Evolutionary conservation across 148 eudicot species (phyloP).

Genomic region (Fagopyrum esculentum): DNA sequence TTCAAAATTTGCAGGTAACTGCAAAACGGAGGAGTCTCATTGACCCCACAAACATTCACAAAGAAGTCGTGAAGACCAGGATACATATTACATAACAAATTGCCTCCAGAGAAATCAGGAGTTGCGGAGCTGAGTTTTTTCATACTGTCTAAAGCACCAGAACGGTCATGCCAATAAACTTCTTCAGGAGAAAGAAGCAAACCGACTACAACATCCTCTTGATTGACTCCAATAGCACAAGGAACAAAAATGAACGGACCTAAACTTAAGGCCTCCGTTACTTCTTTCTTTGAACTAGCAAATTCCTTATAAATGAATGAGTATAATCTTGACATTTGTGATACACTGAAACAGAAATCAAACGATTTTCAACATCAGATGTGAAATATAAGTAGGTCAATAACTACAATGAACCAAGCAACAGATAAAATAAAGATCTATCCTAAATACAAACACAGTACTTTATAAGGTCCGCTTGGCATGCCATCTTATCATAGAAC

Average conservation of each 20-base stretch:
- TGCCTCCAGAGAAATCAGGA: slow-evolving; percentile 22
- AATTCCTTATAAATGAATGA: slow-evolving; percentile 60
- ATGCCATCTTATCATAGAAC: too few species aligned
- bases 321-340: slow-evolving; percentile 84
- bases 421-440: not conserved
- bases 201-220: slow-evolving; percentile 67
- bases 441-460: not conserved
- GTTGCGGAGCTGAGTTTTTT: slow-evolving; percentile 23
- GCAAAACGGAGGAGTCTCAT: slow-evolving; percentile 45
- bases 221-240: slow-evolving; percentile 23
- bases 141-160: slow-evolving; percentile 44
- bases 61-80: slow-evolving; percentile 76
- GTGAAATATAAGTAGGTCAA: not conserved
- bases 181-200: slow-evolving; percentile 50
- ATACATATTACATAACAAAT: slow-evolving; percentile 52
- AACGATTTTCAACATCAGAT: not conserved
- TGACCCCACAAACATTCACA: slow-evolving; percentile 78
- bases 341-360: slow-evolving; percentile 36
- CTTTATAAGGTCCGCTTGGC: too few species aligned
- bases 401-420: not conserved
- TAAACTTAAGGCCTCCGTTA: slow-evolving; percentile 37
- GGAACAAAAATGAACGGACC: slow-evolving; percentile 85
- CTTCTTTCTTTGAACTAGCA: slow-evolving; percentile 45
- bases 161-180: slow-evolving; percentile 79
- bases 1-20: slow-evolving; percentile 66